Percentiles rank a stretch among this genome's conserved stretches.
Evolutionary conservation across 352 stramenopile species (phyloP).

Genomic region (Phytophthora idaei): DNA sequence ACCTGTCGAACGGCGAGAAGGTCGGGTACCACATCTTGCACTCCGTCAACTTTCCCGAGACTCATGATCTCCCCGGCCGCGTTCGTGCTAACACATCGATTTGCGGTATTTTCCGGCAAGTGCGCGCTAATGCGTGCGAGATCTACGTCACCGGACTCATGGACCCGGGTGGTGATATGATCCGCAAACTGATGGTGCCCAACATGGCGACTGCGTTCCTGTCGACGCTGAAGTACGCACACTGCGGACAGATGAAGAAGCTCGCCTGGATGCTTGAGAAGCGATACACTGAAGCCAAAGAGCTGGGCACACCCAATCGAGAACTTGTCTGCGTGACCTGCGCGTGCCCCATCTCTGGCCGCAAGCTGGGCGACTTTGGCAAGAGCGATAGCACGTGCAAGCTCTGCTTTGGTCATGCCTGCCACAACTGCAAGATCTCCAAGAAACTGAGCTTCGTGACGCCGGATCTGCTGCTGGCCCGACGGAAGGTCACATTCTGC

Average conservation of each 20-base stretch:
- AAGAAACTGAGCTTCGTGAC: conserved; percentile 50
- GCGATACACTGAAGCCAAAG: conserved; percentile 33
- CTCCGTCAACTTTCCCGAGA: conserved; percentile 45
- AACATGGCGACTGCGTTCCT: conserved; percentile 39
- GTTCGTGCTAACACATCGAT: conserved; percentile 50
- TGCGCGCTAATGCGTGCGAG: conserved; percentile 33
- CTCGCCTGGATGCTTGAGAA: conserved; percentile 46
- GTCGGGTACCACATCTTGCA: conserved; percentile 52
- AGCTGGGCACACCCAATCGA: conserved; percentile 33
- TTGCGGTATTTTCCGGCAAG: conserved; percentile 45
- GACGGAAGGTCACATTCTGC: conserved; percentile 46
- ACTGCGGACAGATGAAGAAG: conserved; percentile 57
- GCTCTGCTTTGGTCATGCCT: conserved; percentile 40
- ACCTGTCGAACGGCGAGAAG: conserved; percentile 36
- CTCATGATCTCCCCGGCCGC: conserved; percentile 36
- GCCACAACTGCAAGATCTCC: conserved; percentile 39
- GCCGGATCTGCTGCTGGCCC: conserved; percentile 32
- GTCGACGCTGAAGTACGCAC: conserved; percentile 40
- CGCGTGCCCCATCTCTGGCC: conserved; percentile 22
- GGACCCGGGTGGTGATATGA: conserved; percentile 43
- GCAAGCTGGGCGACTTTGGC: conserved; percentile 30
- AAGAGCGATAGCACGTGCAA: conserved; percentile 44
- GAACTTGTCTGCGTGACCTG: conserved; percentile 41
- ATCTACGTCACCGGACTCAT: conserved; percentile 45
- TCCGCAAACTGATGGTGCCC: conserved; percentile 37